Evolutionary conservation across 768 basidiomycete genomes (phyloP).

Genomic region (Auricularia heimuer): DNA sequence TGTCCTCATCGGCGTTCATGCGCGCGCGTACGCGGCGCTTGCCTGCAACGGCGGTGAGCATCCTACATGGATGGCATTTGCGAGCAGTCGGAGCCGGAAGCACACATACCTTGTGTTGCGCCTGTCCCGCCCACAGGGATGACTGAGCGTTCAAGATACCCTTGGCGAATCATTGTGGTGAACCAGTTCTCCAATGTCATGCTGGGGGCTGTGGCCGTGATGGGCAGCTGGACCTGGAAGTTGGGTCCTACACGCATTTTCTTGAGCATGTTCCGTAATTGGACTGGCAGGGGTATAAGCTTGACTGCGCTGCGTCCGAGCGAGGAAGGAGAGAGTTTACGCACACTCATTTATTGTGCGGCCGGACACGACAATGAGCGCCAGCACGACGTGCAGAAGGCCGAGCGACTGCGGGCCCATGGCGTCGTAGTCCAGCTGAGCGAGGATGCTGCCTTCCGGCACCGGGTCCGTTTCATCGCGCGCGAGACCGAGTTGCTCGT

Average conservation of each 20-base stretch:
- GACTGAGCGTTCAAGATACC: slow-evolving; percentile 58
- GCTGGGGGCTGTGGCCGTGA: slow-evolving; percentile 38
- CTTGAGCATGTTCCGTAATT: slow-evolving; percentile 61
- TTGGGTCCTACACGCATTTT: slow-evolving; percentile 51
- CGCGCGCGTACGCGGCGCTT: not conserved
- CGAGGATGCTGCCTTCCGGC: slow-evolving; percentile 58
- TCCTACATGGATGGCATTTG: too few species aligned
- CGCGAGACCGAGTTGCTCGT: slow-evolving; percentile 36
- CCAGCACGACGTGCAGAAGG: slow-evolving; percentile 70
- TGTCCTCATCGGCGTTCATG: slow-evolving; percentile 20
- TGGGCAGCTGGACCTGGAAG: slow-evolving; percentile 40
- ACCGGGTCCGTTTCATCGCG: slow-evolving; percentile 31
- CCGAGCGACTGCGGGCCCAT: slow-evolving; percentile 48
- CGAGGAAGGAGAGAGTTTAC: slow-evolving; percentile 17
- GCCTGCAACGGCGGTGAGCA: not conserved
- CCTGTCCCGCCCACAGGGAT: slow-evolving; percentile 1
- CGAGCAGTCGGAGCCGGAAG: not conserved
- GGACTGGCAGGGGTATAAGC: slow-evolving; percentile 34
- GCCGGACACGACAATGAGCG: slow-evolving; percentile 75
- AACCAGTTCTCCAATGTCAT: slow-evolving; percentile 61
- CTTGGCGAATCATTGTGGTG: slow-evolving; percentile 50
- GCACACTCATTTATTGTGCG: slow-evolving; percentile 64
- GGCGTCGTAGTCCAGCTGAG: slow-evolving; percentile 62
- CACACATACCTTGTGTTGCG: not conserved
- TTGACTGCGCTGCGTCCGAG: not conserved